phyloP scores from a whole-genome alignment of 2,329 filamentous ascomycete genomes.

The Colletotrichum sp. region DNA sequence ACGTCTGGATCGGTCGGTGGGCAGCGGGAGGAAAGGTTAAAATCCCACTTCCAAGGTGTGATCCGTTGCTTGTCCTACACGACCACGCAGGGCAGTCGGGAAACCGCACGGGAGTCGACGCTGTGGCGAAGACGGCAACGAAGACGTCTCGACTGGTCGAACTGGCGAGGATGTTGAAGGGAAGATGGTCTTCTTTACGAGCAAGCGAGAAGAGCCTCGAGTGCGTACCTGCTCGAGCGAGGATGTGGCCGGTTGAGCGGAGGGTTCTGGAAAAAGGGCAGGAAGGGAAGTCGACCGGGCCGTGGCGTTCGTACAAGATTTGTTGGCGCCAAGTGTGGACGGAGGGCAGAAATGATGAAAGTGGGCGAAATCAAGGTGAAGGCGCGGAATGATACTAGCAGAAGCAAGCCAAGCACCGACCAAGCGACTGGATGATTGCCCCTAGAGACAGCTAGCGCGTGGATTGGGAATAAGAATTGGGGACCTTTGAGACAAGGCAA shows the following conservation, averaged over 20 bases:
- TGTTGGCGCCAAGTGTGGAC: slow-evolving; percentile 12
- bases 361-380: slow-evolving; percentile 12
- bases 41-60: not conserved
- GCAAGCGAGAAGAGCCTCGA: not conserved
- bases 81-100: not conserved
- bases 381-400: slow-evolving; percentile 3
- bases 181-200: not conserved
- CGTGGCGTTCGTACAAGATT: slow-evolving; percentile 13
- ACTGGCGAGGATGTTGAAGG: not conserved
- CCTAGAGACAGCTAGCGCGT: slow-evolving; percentile 18
- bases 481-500: slow-evolving; percentile 17
- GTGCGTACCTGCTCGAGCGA: not conserved
- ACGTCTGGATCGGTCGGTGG: slow-evolving; percentile 6
- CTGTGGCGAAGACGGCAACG: not conserved
- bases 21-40: slow-evolving; percentile 4
- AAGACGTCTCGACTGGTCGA: not conserved
- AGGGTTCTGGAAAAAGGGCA: not conserved
- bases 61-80: slow-evolving; percentile 2
- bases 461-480: slow-evolving; percentile 10
- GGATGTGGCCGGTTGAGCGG: not conserved
- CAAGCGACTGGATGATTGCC: slow-evolving; percentile 3
- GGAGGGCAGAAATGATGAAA: not conserved
- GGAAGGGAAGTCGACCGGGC: not conserved
- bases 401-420: slow-evolving; percentile 4
- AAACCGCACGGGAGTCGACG: slow-evolving; percentile 6